Evolutionary conservation across 164 flowering plant genomes (phyloP).

Genomic region (Liriodendron chinense): DNA sequence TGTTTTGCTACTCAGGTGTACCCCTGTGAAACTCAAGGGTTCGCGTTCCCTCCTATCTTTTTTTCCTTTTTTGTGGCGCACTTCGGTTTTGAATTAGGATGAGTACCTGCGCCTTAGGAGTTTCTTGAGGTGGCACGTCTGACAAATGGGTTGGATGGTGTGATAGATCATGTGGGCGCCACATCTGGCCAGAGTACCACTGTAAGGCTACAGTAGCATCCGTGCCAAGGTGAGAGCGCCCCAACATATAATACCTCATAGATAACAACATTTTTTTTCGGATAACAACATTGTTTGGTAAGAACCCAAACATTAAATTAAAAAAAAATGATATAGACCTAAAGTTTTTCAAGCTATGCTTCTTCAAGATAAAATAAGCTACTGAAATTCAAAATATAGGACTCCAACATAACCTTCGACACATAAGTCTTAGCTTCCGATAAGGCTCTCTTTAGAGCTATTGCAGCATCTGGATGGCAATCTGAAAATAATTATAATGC

Average conservation of each 20-base stretch:
- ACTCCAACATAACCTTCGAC: slow-evolving; percentile 11
- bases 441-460: slow-evolving; percentile 14
- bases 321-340: not conserved
- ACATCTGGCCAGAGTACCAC: too few relatives aligned
- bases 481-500: slow-evolving; percentile 5
- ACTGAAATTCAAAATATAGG: not conserved
- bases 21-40: too few relatives aligned
- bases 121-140: too few relatives aligned
- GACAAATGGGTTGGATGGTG: too few relatives aligned
- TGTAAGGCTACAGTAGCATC: too few relatives aligned
- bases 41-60: too few relatives aligned
- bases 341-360: slow-evolving; percentile 1
- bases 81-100: too few relatives aligned
- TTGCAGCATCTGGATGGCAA: slow-evolving; percentile 3
- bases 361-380: not conserved
- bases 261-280: not conserved
- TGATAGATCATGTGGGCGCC: too few relatives aligned
- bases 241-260: not conserved
- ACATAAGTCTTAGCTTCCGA: slow-evolving; percentile 25
- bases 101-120: too few relatives aligned
- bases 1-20: too few relatives aligned
- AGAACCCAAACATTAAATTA: not conserved
- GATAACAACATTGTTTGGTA: not conserved
- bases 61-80: too few relatives aligned
- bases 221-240: not conserved